Conservation (phyloP, 257 asterid species). For the Nicotiana attenuata region DNA sequence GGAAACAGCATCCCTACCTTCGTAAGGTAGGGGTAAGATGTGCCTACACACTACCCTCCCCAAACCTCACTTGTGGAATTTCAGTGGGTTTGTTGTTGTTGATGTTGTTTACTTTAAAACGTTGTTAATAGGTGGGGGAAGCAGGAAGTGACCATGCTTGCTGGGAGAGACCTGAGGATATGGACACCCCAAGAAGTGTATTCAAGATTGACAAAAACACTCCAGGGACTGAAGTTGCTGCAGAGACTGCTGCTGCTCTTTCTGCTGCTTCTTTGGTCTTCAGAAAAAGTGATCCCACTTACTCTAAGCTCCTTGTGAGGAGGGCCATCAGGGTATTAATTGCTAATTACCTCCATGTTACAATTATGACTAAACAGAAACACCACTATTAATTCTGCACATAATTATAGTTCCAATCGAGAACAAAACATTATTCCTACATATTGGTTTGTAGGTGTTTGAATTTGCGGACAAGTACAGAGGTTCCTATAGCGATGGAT, state of each 20-base stretch:
- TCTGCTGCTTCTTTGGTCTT: constrained; percentile 38
- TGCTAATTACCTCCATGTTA: neutral
- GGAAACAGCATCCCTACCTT: too few species aligned
- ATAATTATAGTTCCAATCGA: neutral
- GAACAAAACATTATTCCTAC: neutral
- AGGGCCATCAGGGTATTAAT: constrained; percentile 24
- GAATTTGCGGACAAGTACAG: constrained; percentile 44
- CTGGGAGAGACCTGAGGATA: constrained; percentile 81
- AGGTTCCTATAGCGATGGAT: constrained; percentile 36
- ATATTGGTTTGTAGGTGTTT: constrained; percentile 25
- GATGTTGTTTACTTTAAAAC: neutral
- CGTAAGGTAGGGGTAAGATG: too few species aligned
- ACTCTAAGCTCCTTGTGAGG: constrained; percentile 27
- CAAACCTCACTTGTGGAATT: too few species aligned
- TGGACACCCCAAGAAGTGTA: constrained; percentile 7
- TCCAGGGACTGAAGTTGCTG: constrained; percentile 48
- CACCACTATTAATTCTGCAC: neutral
- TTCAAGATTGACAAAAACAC: constrained; percentile 8
- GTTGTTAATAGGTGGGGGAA: constrained; percentile 60
- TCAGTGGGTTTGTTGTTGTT: too few species aligned
- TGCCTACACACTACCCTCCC: too few species aligned
- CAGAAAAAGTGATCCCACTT: constrained; percentile 25
- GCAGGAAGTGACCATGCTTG: constrained; percentile 76
- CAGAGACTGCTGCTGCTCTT: constrained; percentile 42
- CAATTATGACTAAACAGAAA: neutral